Conservation (phyloP, 2,329 filamentous ascomycete species). For the Fusarium palustre region DNA sequence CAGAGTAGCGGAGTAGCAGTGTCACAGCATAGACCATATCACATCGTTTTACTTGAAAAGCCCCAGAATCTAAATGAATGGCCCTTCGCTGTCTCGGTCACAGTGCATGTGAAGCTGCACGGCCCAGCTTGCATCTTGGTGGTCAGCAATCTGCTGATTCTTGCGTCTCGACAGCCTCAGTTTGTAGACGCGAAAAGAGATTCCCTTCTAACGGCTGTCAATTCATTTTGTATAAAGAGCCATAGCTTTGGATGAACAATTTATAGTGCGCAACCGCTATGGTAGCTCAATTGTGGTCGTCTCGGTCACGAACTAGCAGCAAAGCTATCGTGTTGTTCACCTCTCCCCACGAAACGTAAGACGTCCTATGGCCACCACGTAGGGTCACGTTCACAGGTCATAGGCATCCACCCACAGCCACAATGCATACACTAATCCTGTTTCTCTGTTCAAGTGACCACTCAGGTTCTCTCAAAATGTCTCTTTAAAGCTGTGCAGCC, state of each 20-base stretch:
- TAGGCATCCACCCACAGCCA: neutral
- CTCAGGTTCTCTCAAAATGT: neutral
- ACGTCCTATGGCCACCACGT: neutral
- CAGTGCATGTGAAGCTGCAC: neutral
- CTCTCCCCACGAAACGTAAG: neutral
- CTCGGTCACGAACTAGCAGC: neutral
- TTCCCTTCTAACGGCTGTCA: neutral
- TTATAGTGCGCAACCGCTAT: no score
- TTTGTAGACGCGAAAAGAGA: neutral
- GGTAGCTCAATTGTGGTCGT: fast-evolving
- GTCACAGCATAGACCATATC: neutral
- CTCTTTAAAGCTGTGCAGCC: neutral
- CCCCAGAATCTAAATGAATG: neutral
- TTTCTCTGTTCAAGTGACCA: neutral
- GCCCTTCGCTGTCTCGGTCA: neutral
- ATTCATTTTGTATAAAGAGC: neutral
- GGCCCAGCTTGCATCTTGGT: slow-evolving; percentile 13
- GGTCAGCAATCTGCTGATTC: slow-evolving; percentile 26
- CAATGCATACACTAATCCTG: neutral
- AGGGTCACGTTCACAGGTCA: neutral
- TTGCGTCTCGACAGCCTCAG: neutral
- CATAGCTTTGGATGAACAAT: neutral
- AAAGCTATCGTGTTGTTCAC: neutral
- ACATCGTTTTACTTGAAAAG: neutral
- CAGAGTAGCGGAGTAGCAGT: no score